Evolutionary conservation across 768 basidiomycete genomes (phyloP), one percentile per base, ranked within the genome.

Genomic region (Mycena galopus): DNA sequence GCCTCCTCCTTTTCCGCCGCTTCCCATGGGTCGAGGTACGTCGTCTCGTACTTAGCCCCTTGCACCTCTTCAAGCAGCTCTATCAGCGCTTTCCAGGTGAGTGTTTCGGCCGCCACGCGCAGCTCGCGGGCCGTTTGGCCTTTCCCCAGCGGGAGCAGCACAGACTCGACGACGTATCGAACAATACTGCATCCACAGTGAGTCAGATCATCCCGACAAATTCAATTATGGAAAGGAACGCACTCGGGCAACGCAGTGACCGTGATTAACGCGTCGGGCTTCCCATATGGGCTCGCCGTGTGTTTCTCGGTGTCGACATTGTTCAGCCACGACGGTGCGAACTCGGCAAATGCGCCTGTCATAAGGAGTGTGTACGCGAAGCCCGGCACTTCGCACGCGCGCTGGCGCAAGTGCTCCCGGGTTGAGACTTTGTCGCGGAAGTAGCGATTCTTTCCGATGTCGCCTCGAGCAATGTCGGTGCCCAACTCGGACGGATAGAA

Each of bases 1-100:
- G 21, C 50, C 37, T 65, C 64, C 21, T 65, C 64, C 37, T 65
- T 65, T 12, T 27, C 64, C 37, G 51, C 64, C n/a, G 64, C 64
- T 14, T 56, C 53, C 14, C 11, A 16, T 19, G 64, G 64, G 27
- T 65, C 64, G 33, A 65, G 51, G 21, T 65, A 65, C 3, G 19
- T 44, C 0, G 7, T 25, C 1, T 35, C 23, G 29, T 65, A 65
- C 19, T 29, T 56, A 2, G 56, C 64, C 8, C 64, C 64, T 23
- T 65, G 64, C 1, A 56, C 64, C 35, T 55, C 53, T 25, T n/a
- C 53, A 5, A 65, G 64, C 1, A 19, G 9, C 35, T 35, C 35
- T 23, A 65, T 37, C 2, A 65, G 64, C 27, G 51, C 23, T 14
- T 4, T 39, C 64, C 64, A 65, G 14, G 64, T 65, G 25, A 65